Percentiles rank a stretch among this genome's conserved stretches.
phyloP scores from a whole-genome alignment of 805 yeast species.

The Lipomyces japonicus region DNA sequence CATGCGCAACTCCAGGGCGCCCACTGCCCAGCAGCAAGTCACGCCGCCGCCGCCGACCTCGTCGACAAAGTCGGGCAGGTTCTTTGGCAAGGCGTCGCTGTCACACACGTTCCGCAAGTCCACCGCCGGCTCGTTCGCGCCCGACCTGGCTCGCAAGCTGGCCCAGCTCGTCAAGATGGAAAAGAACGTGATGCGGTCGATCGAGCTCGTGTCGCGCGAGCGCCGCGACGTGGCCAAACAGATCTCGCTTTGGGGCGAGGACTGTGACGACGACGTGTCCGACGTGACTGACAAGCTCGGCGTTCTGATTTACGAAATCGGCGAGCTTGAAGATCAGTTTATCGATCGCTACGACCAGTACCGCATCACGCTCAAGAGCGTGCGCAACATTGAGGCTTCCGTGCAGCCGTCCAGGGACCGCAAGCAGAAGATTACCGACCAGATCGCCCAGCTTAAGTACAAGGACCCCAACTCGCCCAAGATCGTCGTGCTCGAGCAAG shows the following conservation, averaged over 20 bases:
- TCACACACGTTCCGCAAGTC: slow-evolving; percentile 31
- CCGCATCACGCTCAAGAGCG: slow-evolving; percentile 89
- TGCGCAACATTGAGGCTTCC: slow-evolving; percentile 94
- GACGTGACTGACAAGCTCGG: slow-evolving; percentile 98
- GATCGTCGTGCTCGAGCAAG: slow-evolving; percentile 93
- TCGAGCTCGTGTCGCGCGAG: slow-evolving; percentile 90
- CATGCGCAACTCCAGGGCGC: slow-evolving; percentile 90
- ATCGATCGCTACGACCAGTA: slow-evolving; percentile 98
- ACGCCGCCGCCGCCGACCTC: slow-evolving; percentile 95
- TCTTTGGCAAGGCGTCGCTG: slow-evolving; percentile 58
- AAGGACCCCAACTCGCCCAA: slow-evolving; percentile 98
- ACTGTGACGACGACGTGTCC: slow-evolving; percentile 93
- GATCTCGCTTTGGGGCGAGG: slow-evolving; percentile 96
- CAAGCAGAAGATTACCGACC: slow-evolving; percentile 94
- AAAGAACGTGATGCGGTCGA: slow-evolving; percentile 89
- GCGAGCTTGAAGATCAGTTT: slow-evolving; percentile 97
- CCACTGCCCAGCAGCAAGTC: slow-evolving; percentile 93
- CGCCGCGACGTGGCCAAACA: slow-evolving; percentile 96
- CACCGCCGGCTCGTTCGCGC: slow-evolving; percentile 79
- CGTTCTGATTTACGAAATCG: slow-evolving; percentile 90
- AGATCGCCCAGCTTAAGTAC: slow-evolving; percentile 95
- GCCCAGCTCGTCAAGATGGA: slow-evolving; percentile 92
- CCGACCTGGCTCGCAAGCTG: slow-evolving; percentile 88
- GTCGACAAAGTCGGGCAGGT: slow-evolving; percentile 73
- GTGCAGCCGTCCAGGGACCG: slow-evolving; percentile 98